Conservation (phyloP, 257 asterid genomes). For the Solanum pinnatisectum region DNA sequence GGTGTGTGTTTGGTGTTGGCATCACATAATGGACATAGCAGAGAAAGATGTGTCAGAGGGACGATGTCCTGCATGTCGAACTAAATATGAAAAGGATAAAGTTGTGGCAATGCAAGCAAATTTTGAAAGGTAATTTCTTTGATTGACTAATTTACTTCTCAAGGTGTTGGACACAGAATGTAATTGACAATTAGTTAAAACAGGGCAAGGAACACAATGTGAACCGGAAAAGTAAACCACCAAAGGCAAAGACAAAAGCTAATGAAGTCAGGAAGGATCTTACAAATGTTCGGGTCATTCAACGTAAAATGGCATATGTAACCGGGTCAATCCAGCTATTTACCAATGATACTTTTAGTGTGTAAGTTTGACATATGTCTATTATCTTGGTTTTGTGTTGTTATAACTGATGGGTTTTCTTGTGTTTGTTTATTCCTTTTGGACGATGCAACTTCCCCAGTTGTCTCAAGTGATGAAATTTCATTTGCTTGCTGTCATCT, state of each 20-base stretch:
- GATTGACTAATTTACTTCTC: conserved; percentile 2
- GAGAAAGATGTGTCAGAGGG: conserved; percentile 77
- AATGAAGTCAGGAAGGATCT: conserved; percentile 77
- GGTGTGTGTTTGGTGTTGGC: conserved; percentile 99
- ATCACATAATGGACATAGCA: conserved; percentile 94
- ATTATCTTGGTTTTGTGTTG: background rate
- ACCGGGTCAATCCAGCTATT: conserved; percentile 85
- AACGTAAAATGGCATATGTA: conserved; percentile 88
- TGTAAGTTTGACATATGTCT: conserved; percentile 43
- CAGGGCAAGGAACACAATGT: conserved; percentile 46
- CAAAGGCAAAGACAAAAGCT: conserved; percentile 70
- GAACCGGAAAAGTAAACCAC: conserved; percentile 58
- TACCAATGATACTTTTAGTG: conserved; percentile 78
- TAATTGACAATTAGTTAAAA: background rate
- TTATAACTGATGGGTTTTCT: background rate
- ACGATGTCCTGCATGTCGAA: conserved; percentile 90
- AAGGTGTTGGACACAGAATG: background rate
- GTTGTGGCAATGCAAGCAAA: conserved; percentile 72
- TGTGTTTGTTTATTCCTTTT: background rate
- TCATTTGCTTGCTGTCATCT: background rate
- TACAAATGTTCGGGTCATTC: conserved; percentile 85
- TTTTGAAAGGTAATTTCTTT: conserved; percentile 48
- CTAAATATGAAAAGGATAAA: conserved; percentile 78
- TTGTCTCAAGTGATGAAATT: background rate
- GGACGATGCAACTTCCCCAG: background rate